These are phyloP conservation scores for Blastomyces emzantsi DNA, from an alignment of 2,329 filamentous ascomycete genomes.

Conservation along the genomic window DNA sequence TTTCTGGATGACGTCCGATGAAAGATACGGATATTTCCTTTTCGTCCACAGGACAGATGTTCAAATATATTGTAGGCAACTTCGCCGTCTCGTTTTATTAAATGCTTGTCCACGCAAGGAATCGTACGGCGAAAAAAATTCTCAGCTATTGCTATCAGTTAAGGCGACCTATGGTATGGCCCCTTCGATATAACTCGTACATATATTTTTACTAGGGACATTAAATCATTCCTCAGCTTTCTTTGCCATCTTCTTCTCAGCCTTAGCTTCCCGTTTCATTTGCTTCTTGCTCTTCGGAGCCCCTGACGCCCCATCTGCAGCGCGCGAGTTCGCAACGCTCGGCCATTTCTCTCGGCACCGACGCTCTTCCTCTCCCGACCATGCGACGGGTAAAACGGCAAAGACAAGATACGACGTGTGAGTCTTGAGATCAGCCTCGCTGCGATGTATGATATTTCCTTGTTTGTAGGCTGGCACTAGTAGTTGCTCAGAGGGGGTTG, in stretches of 20 bases:
- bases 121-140: background rate
- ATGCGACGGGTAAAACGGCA: constrained; percentile 76
- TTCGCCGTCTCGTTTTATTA: background rate
- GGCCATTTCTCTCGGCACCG: constrained; percentile 57
- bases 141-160: background rate
- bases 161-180: background rate
- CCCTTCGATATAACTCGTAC: background rate
- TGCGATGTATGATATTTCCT: constrained; percentile 67
- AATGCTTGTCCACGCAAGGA: background rate
- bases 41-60: background rate
- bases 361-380: constrained; percentile 73
- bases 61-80: background rate
- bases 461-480: constrained; percentile 55
- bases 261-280: constrained; percentile 37
- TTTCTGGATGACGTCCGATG: background rate
- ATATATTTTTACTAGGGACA: background rate
- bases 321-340: constrained; percentile 29
- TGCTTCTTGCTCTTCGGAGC: constrained; percentile 32
- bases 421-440: constrained; percentile 83
- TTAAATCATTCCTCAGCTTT: constrained; percentile 2
- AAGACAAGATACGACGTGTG: constrained; percentile 98
- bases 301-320: constrained; percentile 14
- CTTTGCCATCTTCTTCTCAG: constrained; percentile 22
- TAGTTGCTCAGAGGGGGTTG: constrained; percentile 8
- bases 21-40: background rate